Percentiles rank a stretch among this genome's conserved stretches.
Conservation (phyloP, 148 eudicot species). For the Mesembryanthemum crystallinum region DNA sequence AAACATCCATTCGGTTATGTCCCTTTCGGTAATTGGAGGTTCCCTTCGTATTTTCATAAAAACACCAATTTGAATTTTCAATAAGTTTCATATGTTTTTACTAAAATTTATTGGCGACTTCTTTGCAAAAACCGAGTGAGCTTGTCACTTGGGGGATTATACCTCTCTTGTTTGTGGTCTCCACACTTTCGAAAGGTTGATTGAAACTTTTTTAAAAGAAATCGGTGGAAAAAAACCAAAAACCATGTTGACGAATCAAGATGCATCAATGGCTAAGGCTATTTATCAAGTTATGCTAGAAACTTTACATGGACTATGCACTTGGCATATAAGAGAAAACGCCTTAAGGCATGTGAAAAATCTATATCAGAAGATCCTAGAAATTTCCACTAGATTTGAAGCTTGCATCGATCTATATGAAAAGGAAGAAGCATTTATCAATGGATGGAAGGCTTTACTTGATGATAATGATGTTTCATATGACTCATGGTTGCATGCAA, state of each 20-base stretch:
- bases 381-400: constrained; percentile 22
- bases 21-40: no score
- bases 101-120: no score
- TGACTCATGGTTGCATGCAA: constrained; percentile 24
- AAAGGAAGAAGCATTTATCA: constrained; percentile 24
- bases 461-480: constrained; percentile 9
- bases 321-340: constrained; percentile 33
- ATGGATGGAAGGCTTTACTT: constrained; percentile 27
- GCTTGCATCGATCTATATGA: constrained; percentile 24
- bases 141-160: no score
- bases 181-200: constrained; percentile 37
- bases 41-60: no score
- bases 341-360: constrained; percentile 19
- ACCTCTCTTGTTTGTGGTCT: no score
- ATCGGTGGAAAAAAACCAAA: constrained; percentile 34
- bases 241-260: constrained; percentile 35
- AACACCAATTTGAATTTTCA: no score
- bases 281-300: constrained; percentile 21
- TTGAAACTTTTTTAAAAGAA: constrained; percentile 32
- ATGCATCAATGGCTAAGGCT: constrained; percentile 23
- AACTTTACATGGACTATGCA: constrained; percentile 33
- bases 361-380: constrained; percentile 14
- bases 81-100: no score
- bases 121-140: no score
- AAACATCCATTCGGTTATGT: no score